Evolutionary conservation across 2,329 filamentous ascomycete genomes (phyloP), one percentile per base, ranked within the genome.

Genomic region (Fusarium acutatum): DNA sequence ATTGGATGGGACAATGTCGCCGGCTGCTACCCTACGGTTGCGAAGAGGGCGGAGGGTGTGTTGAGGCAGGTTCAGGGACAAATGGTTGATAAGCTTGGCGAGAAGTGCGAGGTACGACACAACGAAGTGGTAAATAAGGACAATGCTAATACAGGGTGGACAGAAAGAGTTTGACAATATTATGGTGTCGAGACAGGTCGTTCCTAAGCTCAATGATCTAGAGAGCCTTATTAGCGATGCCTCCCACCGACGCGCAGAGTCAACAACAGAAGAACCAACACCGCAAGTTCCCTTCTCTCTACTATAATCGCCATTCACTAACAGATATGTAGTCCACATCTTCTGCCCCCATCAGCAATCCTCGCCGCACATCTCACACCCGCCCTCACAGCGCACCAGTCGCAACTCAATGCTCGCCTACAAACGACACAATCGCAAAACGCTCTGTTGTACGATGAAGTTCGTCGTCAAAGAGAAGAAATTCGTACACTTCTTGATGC

Each of bases 1-100:
- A 83, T 91, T 61, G 85, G 82, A 71, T 89, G 86, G 82, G 84
- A 87, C 54, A 89, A 89, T 79, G 88, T 92, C 74, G 86, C 86
- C 5, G 83, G 86, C 5, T 92, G 90, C 81, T 92, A 90, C 79
- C 90, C 90, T 47, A 89, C 87, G 26, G 83, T 91, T n/a, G 86
- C 88, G 24, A 78, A 81, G 43, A 82, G 84, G 69, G 85, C 88
- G 26, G 87, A 87, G 30, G 82, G 80, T 13, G 84, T 87, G 41
- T 82, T 92, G 75, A 83, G 82, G 70, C 84, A 86, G 72, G 86
- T 91, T 44, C 89, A 91, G 82, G 80, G 81, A 60, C 87, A 88
- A 78, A 89, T 92, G 87, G 86, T 90, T 17, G 86, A 85, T 20
- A 84, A 88, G 73, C 79, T 92, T 69, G 83, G 84, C 28, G 83